Base-by-base conservation (phyloP, 805 yeast species). In the Cyberlindnera bimundalis region DNA sequence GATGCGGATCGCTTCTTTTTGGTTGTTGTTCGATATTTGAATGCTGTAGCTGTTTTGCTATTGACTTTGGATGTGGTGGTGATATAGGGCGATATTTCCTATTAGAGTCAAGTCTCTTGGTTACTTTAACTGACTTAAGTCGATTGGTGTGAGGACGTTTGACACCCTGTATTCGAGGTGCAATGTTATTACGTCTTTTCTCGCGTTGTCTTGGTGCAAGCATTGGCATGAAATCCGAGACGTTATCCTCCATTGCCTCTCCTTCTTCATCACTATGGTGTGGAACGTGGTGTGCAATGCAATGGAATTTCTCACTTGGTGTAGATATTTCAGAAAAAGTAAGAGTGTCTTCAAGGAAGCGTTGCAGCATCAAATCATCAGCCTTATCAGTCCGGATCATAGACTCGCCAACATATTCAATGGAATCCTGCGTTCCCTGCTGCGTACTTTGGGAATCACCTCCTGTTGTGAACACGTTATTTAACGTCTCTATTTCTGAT, bases 201-300 rank as follows among this genome's bases (percentile, higher is more conserved):
- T 29, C 32, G 11, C 39, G n/a, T 21, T 43, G 27, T 13, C 29
- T 28, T n/a, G 45, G 19, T 3, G 52, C 43, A 4, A 48, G 34
- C 55, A 50, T 50, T 1, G 29, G 35, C 4, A 31, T 29, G 8
- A 50, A 21, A 1, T 43, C 50, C 7, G 46, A 37, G 5, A 27
- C 19, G 4, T 11, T 16, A 15, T 40, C 51, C 29, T 48, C 52
- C 4, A 34, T 29, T 9, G 45, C 37, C 14, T 43, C 47, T 16
- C 21, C 38, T 6, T 26, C 32, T 16, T 25, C 37, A 11, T 36
- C 30, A 15, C 26, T n/a, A 13, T 17, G 18, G 14, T 15, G 5
- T 9, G 13, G 9, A 10, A 18, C 24, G 21, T n/a, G 20, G n/a
- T 15, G 34, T 2, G 31, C 23, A 26, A 27, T 20, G n/a, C 28